Evolutionary conservation across 805 yeast genomes (phyloP).

Genomic region (Peterozyma toletana): DNA sequence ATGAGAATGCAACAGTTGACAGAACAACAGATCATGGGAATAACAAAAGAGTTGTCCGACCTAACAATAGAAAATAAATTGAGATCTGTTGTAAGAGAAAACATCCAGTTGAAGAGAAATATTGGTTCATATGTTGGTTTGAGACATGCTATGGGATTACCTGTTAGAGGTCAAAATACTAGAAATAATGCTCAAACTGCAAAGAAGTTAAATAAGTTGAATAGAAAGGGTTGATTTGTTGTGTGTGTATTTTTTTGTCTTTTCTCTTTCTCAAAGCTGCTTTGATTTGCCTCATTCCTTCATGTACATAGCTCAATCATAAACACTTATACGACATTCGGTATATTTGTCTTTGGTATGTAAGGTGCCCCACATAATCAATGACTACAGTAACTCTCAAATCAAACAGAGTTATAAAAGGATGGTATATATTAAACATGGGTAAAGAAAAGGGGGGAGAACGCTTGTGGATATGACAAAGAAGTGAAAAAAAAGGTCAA

Average conservation of each 20-base stretch:
- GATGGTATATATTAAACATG: not conserved
- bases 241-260: not conserved
- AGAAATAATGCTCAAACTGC: slow-evolving; percentile 90
- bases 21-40: slow-evolving; percentile 79
- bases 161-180: slow-evolving; percentile 87
- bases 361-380: too few relatives aligned
- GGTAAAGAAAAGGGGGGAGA: not conserved
- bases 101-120: slow-evolving; percentile 69
- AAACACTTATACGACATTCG: too few relatives aligned
- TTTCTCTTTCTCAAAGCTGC: not conserved
- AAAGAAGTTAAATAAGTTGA: slow-evolving; percentile 69
- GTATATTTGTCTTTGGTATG: too few relatives aligned
- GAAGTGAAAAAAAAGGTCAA: not conserved
- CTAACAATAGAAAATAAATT: slow-evolving; percentile 79
- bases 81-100: slow-evolving; percentile 64
- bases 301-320: too few relatives aligned
- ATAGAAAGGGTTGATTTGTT: slow-evolving; percentile 40
- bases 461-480: not conserved
- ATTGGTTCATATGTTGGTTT: slow-evolving; percentile 85
- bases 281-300: not conserved
- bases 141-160: slow-evolving; percentile 79
- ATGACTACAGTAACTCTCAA: too few relatives aligned
- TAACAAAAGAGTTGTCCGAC: slow-evolving; percentile 81
- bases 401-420: not conserved
- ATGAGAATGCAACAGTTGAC: slow-evolving; percentile 92